These are phyloP conservation scores for Hsuehochloa calcarea DNA, from an alignment of 176 grass and related monocot species.

Conservation along the genomic window DNA sequence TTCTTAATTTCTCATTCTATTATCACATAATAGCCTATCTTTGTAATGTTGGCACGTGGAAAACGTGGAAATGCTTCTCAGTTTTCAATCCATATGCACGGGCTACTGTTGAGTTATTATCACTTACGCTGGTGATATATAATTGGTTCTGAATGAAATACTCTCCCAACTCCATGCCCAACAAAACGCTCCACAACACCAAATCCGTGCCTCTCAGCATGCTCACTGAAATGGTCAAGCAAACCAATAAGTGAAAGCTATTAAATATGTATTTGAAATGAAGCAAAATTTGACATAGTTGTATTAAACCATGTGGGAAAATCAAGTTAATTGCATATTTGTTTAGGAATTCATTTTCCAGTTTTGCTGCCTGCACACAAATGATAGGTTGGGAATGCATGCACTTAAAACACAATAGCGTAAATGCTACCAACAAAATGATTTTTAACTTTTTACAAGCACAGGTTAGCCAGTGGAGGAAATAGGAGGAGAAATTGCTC, in stretches of 20 bases:
- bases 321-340: neutral
- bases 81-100: neutral
- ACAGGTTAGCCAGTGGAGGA: neutral
- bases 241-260: neutral
- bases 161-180: conserved; percentile 79
- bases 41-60: neutral
- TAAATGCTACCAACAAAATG: neutral
- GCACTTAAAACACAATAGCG: neutral
- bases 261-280: neutral
- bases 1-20: neutral
- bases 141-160: conserved; percentile 88
- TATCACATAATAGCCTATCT: neutral
- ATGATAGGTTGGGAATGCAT: neutral
- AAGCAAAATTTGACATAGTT: neutral
- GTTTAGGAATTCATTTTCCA: neutral
- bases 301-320: neutral
- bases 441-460: neutral
- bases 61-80: neutral
- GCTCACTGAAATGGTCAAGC: conserved; percentile 52
- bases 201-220: conserved; percentile 73
- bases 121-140: conserved; percentile 87
- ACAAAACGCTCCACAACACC: conserved; percentile 82
- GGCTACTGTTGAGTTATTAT: neutral
- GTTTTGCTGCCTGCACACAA: neutral
- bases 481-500: neutral